These are phyloP conservation scores for Alnus rubra DNA, from an alignment of 306 rosid species.

Conservation along the genomic window DNA sequence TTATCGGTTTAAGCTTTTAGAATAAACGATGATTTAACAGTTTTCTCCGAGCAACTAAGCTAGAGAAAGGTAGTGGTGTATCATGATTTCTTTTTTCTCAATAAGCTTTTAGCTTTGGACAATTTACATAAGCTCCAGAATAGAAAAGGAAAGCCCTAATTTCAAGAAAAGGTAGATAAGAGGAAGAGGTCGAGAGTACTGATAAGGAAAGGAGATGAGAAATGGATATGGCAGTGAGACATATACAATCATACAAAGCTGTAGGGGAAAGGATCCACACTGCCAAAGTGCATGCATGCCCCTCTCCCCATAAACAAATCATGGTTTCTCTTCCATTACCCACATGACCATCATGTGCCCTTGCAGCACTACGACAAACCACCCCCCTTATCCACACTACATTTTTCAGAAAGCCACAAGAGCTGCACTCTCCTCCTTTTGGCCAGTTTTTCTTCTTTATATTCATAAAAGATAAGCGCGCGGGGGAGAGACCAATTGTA, in stretches of 20 bases:
- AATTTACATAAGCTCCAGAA: background rate
- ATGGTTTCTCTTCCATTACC: constrained; percentile 31
- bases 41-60: too few species aligned
- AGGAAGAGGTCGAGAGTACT: constrained; percentile 21
- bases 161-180: constrained; percentile 22
- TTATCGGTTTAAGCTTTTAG: too few species aligned
- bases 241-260: constrained; percentile 30
- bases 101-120: background rate
- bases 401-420: constrained; percentile 10
- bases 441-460: background rate
- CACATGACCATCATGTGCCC: constrained; percentile 62
- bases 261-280: constrained; percentile 39
- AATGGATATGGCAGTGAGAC: constrained; percentile 23
- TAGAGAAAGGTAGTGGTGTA: too few species aligned
- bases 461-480: too few species aligned
- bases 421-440: constrained; percentile 13
- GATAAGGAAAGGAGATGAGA: constrained; percentile 37
- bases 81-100: too few species aligned
- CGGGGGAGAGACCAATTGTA: too few species aligned
- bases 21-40: too few species aligned
- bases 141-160: constrained; percentile 20
- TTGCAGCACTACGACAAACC: constrained; percentile 35
- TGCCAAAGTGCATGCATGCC: constrained; percentile 16
- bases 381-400: constrained; percentile 29
- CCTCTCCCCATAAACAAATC: constrained; percentile 21